These are phyloP conservation scores for Fusarium goolgardi DNA, from an alignment of 2,329 filamentous ascomycete species.

Conservation along the genomic window DNA sequence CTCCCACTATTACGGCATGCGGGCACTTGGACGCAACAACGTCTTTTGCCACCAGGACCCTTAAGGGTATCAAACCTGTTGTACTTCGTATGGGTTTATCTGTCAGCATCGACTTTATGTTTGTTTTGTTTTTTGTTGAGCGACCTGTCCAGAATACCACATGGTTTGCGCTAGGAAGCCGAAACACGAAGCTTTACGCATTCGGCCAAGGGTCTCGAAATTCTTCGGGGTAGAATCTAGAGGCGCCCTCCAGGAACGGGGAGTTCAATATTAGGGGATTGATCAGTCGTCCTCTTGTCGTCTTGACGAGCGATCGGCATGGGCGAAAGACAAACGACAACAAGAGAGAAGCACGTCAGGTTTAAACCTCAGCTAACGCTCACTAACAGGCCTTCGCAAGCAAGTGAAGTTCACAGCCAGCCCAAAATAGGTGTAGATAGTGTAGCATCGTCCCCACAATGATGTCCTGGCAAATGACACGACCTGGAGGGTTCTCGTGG, in stretches of 20 bases:
- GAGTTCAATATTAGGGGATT: slow-evolving; percentile 9
- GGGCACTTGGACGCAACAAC: slow-evolving; percentile 27
- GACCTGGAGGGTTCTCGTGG: slow-evolving; percentile 26
- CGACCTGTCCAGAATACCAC: slow-evolving; percentile 19
- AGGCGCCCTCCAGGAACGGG: slow-evolving; percentile 23
- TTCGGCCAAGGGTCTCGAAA: slow-evolving; percentile 16
- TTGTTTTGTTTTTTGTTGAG: slow-evolving; percentile 11
- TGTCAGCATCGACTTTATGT: slow-evolving; percentile 12
- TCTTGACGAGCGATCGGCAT: slow-evolving; percentile 34
- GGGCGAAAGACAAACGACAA: slow-evolving; percentile 27
- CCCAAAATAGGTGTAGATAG: slow-evolving; percentile 42
- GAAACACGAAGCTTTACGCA: slow-evolving; percentile 17
- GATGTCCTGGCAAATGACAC: slow-evolving; percentile 42
- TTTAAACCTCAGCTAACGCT: slow-evolving; percentile 33
- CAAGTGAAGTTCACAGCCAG: slow-evolving; percentile 7
- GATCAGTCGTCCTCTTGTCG: slow-evolving; percentile 3
- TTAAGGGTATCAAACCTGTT: slow-evolving; percentile 21
- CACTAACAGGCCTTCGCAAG: not conserved
- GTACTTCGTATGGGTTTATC: not conserved
- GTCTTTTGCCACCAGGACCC: slow-evolving; percentile 19
- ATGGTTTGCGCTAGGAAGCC: slow-evolving; percentile 32
- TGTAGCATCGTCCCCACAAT: slow-evolving; percentile 35
- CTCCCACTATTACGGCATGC: not conserved
- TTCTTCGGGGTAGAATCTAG: slow-evolving; percentile 12
- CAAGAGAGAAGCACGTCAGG: slow-evolving; percentile 20